Evolutionary conservation across 345 rosid species (phyloP), one percentile per base, ranked within the genome.

Genomic region (Trapa bicornis): DNA sequence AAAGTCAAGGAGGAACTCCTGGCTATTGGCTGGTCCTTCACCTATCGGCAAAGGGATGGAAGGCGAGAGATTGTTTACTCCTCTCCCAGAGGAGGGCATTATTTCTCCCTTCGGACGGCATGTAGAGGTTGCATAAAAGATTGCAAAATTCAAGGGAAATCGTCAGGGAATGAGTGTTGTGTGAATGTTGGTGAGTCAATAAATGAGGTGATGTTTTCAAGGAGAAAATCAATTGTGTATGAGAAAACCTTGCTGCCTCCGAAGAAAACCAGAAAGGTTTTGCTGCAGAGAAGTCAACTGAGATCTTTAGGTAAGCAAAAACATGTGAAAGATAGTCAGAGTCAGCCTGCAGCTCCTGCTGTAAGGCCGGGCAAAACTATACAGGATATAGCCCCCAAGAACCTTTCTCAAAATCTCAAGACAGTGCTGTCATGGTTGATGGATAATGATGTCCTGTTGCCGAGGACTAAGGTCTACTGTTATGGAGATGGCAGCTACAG

Each of bases 401-500:
- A 71, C n/a, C 77, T 73, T 35, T 77, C 77, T 66, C 80, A 70
- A 16, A 78, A 72, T 68, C 83, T 88, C 58, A 81, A 77, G 54
- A 89, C 80, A 48, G 67, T 86, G 62, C 71, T 92, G 64, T 85
- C 91, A 35, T 89, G 89, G 96, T 80, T 92, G 75, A 84, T 92
- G 39, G 87, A 87, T 53, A 85, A 84, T 63, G 72, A 87, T 67
- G 78, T 79, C 10, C 37, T 88, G 75, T 69, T 83, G 75, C 86
- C 87, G 35, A 84, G 85, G 82, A 86, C 74, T 42, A 84, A 80
- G 75, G 86, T 90, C 67, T 68, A 65, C 52, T 87, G 76, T 65
- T 35, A 41, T 61, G 60, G 67, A 63, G 73, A 68, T 75, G 75
- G 67, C 72, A 80, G 73, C 4, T 45, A 57, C 16, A 56, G 48